phyloP scores from a whole-genome alignment of 192 early-diverging fungal genomes.

The Linnemannia exigua region DNA sequence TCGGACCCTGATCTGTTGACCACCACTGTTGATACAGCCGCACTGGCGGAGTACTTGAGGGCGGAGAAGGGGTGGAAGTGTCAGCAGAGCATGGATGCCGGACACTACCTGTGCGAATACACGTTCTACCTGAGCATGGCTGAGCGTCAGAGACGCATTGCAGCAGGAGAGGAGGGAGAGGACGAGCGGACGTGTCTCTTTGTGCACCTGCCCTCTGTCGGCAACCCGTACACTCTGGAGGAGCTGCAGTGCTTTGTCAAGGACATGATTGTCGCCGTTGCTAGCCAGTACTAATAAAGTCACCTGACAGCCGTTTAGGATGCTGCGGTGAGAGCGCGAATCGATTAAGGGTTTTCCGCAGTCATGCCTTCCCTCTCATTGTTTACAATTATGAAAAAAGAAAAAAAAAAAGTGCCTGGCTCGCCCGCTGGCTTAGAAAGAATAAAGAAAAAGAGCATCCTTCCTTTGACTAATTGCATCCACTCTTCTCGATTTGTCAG shows the following conservation, averaged over 20 bases:
- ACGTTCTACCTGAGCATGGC: constrained; percentile 69
- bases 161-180: constrained; percentile 27
- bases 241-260: constrained; percentile 45
- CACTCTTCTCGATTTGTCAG: constrained; percentile 19
- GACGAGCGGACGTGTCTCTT: constrained; percentile 43
- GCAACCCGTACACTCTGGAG: constrained; percentile 46
- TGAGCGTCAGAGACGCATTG: constrained; percentile 32
- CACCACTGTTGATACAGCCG: constrained; percentile 58
- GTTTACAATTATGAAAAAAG: constrained; percentile 6
- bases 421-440: background rate
- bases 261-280: constrained; percentile 42
- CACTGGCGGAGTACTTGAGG: constrained; percentile 44
- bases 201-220: constrained; percentile 48
- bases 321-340: background rate
- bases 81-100: constrained; percentile 62
- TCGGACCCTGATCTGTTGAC: constrained; percentile 42
- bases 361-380: background rate
- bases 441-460: constrained; percentile 1
- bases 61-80: constrained; percentile 56
- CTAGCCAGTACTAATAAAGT: constrained; percentile 12
- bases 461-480: constrained; percentile 3
- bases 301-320: background rate
- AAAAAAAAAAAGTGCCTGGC: constrained; percentile 7
- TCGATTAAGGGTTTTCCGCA: background rate
- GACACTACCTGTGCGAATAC: constrained; percentile 72